Evolutionary conservation across 1,284 basidiomycete genomes (phyloP).

Genomic region (Ustilago xerochloae): DNA sequence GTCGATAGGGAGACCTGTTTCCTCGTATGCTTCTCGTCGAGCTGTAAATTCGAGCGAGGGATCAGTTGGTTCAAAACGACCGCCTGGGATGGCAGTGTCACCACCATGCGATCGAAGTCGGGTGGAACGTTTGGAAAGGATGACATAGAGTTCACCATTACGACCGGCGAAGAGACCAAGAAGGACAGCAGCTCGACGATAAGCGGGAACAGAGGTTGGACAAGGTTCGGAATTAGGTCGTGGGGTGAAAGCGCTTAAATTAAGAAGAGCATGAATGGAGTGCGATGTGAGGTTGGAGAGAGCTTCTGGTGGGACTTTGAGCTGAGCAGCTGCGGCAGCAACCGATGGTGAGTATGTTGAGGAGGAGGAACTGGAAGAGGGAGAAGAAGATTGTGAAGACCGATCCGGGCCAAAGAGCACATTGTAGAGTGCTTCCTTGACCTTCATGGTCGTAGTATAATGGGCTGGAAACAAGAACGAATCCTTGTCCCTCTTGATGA

Average conservation of each 20-base stretch:
- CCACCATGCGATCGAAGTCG: conserved; percentile 58
- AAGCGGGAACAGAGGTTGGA: conserved; percentile 54
- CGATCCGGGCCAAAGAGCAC: conserved; percentile 33
- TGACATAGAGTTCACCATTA: conserved; percentile 62
- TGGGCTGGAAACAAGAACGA: not conserved
- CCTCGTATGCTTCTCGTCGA: conserved; percentile 60
- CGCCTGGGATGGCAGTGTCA: conserved; percentile 65
- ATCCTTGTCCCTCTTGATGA: not conserved
- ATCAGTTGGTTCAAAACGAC: conserved; percentile 60
- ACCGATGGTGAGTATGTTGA: not conserved
- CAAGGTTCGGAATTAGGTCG: conserved; percentile 50
- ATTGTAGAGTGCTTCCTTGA: conserved; percentile 39
- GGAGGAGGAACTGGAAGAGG: conserved; percentile 5
- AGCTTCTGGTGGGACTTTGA: conserved; percentile 8
- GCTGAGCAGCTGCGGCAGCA: conserved; percentile 3
- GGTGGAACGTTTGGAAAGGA: conserved; percentile 53
- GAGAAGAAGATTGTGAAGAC: not conserved
- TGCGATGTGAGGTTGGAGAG: conserved; percentile 25
- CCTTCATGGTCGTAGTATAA: conserved; percentile 15
- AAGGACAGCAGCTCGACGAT: conserved; percentile 62
- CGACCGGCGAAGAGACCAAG: conserved; percentile 55
- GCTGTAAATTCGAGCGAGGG: conserved; percentile 58
- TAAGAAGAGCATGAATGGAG: conserved; percentile 45
- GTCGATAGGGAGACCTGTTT: conserved; percentile 63
- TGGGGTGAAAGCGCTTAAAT: conserved; percentile 33